Percentiles rank a stretch among this genome's conserved stretches.
Evolutionary conservation across 441 rosid genomes (phyloP).

Genomic region (Bocquillonia castaneifolia): DNA sequence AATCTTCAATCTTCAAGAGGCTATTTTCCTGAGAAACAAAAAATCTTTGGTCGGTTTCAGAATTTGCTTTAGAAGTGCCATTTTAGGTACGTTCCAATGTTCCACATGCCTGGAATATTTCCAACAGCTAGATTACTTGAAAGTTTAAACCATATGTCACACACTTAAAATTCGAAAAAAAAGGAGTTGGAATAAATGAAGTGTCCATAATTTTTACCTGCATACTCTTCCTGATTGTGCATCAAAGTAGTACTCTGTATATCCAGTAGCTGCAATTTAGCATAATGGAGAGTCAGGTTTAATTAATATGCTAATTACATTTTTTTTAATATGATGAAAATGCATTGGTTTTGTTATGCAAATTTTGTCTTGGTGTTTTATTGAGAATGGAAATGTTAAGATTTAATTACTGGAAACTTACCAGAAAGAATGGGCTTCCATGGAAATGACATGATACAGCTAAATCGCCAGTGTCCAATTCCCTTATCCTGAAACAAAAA

Average conservation of each 20-base stretch:
- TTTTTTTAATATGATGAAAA: no score
- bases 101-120: slow-evolving; percentile 65
- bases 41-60: slow-evolving; percentile 64
- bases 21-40: slow-evolving; percentile 32
- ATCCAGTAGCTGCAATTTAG: slow-evolving; percentile 68
- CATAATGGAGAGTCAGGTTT: background rate
- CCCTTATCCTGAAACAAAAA: slow-evolving; percentile 67
- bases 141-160: no score
- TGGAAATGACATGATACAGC: slow-evolving; percentile 85
- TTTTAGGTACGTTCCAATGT: slow-evolving; percentile 96
- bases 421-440: slow-evolving; percentile 97
- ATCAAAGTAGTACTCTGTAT: slow-evolving; percentile 77
- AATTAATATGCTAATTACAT: no score
- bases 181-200: no score
- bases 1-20: slow-evolving; percentile 20
- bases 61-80: slow-evolving; percentile 75
- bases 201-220: slow-evolving; percentile 45
- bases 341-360: no score
- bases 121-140: no score
- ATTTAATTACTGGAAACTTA: slow-evolving; percentile 19
- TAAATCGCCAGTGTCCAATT: slow-evolving; percentile 84
- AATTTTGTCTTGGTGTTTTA: no score
- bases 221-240: slow-evolving; percentile 61
- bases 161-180: no score
- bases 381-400: no score